These are phyloP conservation scores for Cercospora sp. DNA, from an alignment of 2,329 filamentous ascomycete species.

Conservation along the genomic window DNA sequence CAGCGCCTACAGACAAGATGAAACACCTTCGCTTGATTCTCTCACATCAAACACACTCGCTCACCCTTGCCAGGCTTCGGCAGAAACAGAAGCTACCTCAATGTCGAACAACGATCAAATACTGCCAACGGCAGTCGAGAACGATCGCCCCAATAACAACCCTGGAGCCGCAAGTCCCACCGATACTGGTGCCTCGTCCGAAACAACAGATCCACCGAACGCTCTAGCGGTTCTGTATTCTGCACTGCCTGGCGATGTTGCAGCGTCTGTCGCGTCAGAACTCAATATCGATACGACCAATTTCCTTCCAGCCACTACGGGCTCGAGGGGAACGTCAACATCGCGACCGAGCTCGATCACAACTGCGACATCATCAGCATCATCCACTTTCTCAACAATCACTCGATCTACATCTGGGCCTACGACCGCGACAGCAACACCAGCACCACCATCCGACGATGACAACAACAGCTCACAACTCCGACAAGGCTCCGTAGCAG, in stretches of 20 bases:
- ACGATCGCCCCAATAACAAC: background rate
- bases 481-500: constrained; percentile 22
- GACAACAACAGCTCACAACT: constrained; percentile 1
- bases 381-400: constrained; percentile 4
- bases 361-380: background rate
- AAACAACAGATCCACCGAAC: constrained; percentile 13
- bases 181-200: background rate
- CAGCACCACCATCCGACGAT: constrained; percentile 4
- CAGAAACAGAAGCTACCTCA: background rate
- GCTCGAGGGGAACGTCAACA: background rate
- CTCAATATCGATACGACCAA: constrained; percentile 10
- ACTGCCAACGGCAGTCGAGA: background rate
- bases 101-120: constrained; percentile 9
- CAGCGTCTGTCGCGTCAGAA: constrained; percentile 13
- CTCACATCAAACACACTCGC: background rate
- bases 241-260: constrained; percentile 18
- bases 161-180: background rate
- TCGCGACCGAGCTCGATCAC: background rate
- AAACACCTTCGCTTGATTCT: background rate
- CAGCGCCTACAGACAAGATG: constrained; percentile 11
- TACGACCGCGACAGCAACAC: constrained; percentile 8
- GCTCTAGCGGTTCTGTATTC: constrained; percentile 15
- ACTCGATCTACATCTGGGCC: constrained; percentile 11
- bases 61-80: background rate
- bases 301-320: constrained; percentile 5